Evolutionary conservation across 225 moss, liverwort and hornwort genomes (phyloP).

Genomic region (Climacium dendroides): DNA sequence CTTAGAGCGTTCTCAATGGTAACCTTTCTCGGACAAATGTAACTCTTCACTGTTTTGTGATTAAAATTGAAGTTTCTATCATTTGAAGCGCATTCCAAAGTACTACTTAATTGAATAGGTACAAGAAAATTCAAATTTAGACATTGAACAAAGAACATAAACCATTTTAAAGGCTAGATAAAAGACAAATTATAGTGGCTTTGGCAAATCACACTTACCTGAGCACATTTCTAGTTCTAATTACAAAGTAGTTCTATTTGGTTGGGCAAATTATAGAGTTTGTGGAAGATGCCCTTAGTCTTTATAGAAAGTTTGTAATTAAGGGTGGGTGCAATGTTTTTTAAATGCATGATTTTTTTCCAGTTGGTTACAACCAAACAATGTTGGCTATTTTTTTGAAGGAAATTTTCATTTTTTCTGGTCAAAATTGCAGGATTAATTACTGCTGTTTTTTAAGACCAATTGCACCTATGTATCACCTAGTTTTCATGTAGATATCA

Average conservation of each 20-base stretch:
- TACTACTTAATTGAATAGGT: no score
- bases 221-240: neutral
- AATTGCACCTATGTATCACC: neutral
- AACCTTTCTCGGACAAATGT: neutral
- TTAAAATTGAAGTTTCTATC: neutral
- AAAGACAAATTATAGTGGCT: neutral
- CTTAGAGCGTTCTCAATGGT: neutral
- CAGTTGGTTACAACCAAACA: neutral
- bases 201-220: fast-evolving
- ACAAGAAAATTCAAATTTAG: no score
- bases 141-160: no score
- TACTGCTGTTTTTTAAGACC: neutral
- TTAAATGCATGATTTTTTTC: neutral
- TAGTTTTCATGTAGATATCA: no score
- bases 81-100: neutral
- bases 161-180: neutral
- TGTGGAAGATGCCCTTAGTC: neutral
- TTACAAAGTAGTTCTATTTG: neutral
- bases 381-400: no score
- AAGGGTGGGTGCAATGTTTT: neutral
- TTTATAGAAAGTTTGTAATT: no score
- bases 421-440: neutral
- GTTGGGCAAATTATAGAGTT: neutral
- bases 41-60: neutral
- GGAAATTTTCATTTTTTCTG: neutral